Conservation (phyloP, 2,329 filamentous ascomycete genomes). For the Colletotrichum brevisporum region DNA sequence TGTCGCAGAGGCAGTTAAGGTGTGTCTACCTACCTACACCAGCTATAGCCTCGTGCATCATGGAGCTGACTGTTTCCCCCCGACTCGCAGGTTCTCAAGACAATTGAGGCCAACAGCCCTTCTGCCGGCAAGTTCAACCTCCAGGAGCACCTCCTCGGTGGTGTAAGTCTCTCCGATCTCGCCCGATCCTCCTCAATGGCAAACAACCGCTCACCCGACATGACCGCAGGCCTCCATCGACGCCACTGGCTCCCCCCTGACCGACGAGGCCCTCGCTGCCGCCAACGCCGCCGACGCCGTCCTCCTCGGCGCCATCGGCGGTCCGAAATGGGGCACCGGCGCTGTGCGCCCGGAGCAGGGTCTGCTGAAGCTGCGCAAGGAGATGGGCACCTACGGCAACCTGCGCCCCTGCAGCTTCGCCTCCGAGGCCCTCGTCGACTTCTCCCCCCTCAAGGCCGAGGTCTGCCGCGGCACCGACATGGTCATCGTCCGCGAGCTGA, state of each 20-base stretch:
- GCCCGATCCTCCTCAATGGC: not conserved
- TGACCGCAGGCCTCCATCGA: constrained; percentile 85
- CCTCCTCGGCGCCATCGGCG: constrained; percentile 92
- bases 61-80: constrained; percentile 19
- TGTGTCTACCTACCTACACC: constrained; percentile 53
- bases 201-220: not conserved
- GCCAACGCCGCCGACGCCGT: constrained; percentile 91
- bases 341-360: constrained; percentile 92
- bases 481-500: constrained; percentile 92
- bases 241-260: constrained; percentile 82
- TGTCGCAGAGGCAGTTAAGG: constrained; percentile 87
- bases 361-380: constrained; percentile 90
- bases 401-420: constrained; percentile 97
- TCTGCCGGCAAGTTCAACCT: constrained; percentile 86
- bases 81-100: constrained; percentile 76
- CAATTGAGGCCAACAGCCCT: constrained; percentile 79
- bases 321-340: constrained; percentile 96
- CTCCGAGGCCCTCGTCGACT: constrained; percentile 85
- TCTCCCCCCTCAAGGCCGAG: constrained; percentile 87
- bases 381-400: constrained; percentile 95
- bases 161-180: constrained; percentile 72
- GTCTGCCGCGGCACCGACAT: constrained; percentile 92
- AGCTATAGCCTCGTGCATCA: constrained; percentile 14
- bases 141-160: constrained; percentile 90
- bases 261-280: constrained; percentile 84